These are phyloP conservation scores for Dioszegia crocea DNA, from an alignment of 768 basidiomycete species.

Conservation along the genomic window DNA sequence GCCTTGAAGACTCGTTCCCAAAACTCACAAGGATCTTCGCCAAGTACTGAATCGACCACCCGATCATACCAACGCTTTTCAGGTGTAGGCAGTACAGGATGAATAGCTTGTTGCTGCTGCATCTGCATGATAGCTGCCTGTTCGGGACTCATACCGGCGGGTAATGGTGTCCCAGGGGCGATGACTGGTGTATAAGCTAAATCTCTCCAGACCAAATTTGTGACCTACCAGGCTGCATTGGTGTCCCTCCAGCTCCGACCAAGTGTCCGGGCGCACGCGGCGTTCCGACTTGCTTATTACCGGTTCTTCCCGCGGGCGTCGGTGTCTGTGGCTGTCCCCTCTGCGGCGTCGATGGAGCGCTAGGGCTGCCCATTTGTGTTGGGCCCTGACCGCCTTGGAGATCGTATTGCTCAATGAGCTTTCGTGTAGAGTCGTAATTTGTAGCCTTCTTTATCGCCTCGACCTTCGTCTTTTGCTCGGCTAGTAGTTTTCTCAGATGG, in stretches of 20 bases:
- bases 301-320: conserved; percentile 10
- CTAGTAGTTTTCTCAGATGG: conserved; percentile 66
- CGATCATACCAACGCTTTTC: conserved; percentile 49
- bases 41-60: conserved; percentile 39
- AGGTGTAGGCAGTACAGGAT: conserved; percentile 47
- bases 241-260: conserved; percentile 39
- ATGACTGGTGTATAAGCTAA: too few relatives aligned
- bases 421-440: conserved; percentile 87
- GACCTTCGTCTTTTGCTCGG: conserved; percentile 75
- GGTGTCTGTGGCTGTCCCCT: conserved; percentile 18
- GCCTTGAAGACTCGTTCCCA: neutral
- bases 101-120: conserved; percentile 33
- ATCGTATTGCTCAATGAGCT: conserved; percentile 85
- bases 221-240: conserved; percentile 15
- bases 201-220: neutral
- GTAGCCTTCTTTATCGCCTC: conserved; percentile 98
- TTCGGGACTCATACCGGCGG: conserved; percentile 37
- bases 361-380: neutral
- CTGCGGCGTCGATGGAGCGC: conserved; percentile 15
- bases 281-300: conserved; percentile 19
- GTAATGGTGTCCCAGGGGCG: conserved; percentile 17
- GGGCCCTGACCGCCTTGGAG: neutral
- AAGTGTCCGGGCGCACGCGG: conserved; percentile 46
- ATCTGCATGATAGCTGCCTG: conserved; percentile 41
- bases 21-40: conserved; percentile 47